Evolutionary conservation across 2,329 filamentous ascomycete species (phyloP).

Genomic region (Monilinia polystroma): DNA sequence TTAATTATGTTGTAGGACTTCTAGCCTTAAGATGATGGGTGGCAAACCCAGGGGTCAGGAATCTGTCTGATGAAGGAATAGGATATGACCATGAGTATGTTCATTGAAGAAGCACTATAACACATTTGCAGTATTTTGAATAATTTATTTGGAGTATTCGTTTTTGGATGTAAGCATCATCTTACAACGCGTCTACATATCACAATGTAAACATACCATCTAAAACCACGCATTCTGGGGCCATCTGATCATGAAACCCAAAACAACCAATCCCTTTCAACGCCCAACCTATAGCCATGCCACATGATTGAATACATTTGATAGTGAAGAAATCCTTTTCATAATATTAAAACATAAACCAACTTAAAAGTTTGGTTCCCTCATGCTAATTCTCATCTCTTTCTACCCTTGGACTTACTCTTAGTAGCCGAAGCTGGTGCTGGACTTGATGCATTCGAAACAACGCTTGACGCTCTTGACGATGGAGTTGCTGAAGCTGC

Average conservation of each 20-base stretch:
- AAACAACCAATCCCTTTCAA: slow-evolving; percentile 1
- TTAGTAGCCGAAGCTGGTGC: slow-evolving; percentile 41
- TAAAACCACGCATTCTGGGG: slow-evolving; percentile 11
- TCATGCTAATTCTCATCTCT: slow-evolving; percentile 44
- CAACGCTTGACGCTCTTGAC: slow-evolving; percentile 77
- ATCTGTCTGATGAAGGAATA: background rate
- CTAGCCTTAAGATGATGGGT: background rate
- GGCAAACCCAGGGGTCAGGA: background rate
- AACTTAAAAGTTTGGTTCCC: background rate
- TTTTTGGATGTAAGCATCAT: background rate
- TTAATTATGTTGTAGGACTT: background rate
- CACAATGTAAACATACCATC: slow-evolving; percentile 8
- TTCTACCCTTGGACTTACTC: slow-evolving; percentile 53
- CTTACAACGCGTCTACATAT: slow-evolving; percentile 4
- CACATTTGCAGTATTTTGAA: background rate
- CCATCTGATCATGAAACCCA: slow-evolving; percentile 8
- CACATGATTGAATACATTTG: slow-evolving; percentile 11
- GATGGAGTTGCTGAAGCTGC: slow-evolving; percentile 74
- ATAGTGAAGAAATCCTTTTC: slow-evolving; percentile 1
- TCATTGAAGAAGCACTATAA: background rate
- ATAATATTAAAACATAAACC: slow-evolving; percentile 16
- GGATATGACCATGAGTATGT: background rate
- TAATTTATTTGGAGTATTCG: background rate
- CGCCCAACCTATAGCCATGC: slow-evolving; percentile 20
- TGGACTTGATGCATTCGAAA: slow-evolving; percentile 64